phyloP scores from a whole-genome alignment of 768 basidiomycete genomes.

The Leccinum longicurvipes region DNA sequence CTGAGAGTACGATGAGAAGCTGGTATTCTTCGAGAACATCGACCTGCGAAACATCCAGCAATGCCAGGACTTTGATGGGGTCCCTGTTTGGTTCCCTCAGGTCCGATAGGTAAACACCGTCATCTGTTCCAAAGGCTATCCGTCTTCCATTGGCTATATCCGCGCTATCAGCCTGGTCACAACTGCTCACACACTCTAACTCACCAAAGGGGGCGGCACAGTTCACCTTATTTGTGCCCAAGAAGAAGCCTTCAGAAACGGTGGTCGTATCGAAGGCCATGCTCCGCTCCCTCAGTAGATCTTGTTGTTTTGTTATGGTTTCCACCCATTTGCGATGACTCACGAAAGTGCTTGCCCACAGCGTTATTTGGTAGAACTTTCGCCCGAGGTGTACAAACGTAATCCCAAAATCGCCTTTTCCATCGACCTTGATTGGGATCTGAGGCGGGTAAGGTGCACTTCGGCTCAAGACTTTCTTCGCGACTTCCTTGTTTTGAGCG shows the following conservation, averaged over 20 bases:
- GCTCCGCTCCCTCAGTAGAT: slow-evolving; percentile 77
- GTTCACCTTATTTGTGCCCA: slow-evolving; percentile 81
- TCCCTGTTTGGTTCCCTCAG: slow-evolving; percentile 71
- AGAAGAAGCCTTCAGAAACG: slow-evolving; percentile 86
- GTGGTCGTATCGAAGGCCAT: slow-evolving; percentile 81
- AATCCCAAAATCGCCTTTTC: slow-evolving; percentile 86
- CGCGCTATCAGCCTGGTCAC: slow-evolving; percentile 4
- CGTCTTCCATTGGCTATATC: slow-evolving; percentile 70
- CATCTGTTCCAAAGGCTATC: slow-evolving; percentile 95
- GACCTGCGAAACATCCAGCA: slow-evolving; percentile 90
- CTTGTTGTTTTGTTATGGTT: slow-evolving; percentile 85
- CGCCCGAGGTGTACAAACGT: slow-evolving; percentile 93
- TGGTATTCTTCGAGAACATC: slow-evolving; percentile 97
- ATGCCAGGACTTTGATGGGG: slow-evolving; percentile 84
- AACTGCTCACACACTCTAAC: slow-evolving; percentile 33
- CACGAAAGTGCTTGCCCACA: slow-evolving; percentile 86
- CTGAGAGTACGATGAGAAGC: slow-evolving; percentile 96
- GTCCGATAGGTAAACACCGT: slow-evolving; percentile 94
- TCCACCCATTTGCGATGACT: slow-evolving; percentile 95
- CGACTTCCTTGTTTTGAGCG: slow-evolving; percentile 49
- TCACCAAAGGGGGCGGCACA: slow-evolving; percentile 85
- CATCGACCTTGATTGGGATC: slow-evolving; percentile 50
- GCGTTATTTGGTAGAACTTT: slow-evolving; percentile 85
- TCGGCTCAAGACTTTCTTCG: slow-evolving; percentile 41
- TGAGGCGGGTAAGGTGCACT: slow-evolving; percentile 42